Evolutionary conservation across 192 early-diverging fungal species (phyloP), one percentile per base, ranked within the genome.

Genomic region (Coemansia umbellata): DNA sequence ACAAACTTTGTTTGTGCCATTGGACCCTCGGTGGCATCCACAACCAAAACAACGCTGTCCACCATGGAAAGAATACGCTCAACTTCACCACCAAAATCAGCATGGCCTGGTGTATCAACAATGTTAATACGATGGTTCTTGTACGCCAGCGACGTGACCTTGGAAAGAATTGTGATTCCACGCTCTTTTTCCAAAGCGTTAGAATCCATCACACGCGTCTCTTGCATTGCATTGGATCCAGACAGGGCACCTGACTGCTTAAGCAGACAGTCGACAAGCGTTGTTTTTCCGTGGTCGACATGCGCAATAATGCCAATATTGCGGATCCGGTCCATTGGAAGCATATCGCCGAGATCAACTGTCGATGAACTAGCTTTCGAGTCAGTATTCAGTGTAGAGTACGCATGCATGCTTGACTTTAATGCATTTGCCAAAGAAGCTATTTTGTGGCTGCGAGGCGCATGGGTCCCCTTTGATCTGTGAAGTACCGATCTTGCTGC

Each of bases 1-100:
- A 92, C 90, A 74, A 89, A 92, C 66, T 87, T 87, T 4, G 90
- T 92, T 74, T 92, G 90, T 5, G 90, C 89, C 90, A 92, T 92
- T 10, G 88, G 87, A 14, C 90, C 90, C 57, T 92, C 90, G 6
- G 88, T 86, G 4, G 84, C 88, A 59, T 88, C 87, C 48, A 92
- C 90, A n/a, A 92, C 87, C 35, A 92, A 60, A 28, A 85, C 84
- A 3, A 92, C 90, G 40, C 90, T 88, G 62, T 92, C 90, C 8
- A 92, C 88, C 90, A 92, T 92, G 4, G 86, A 88, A 51, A 92
- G 66, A 32, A 92, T 88, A 28, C 90, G 87, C 71, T 92, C 90
- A 19, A 92, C 90, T 58, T 92, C 88, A 18, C 81, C 83, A 31
- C 81, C 83, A 43, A 85, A 83, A 60, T 83, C 83, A 6, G 83